phyloP scores from a whole-genome alignment of 495 filamentous ascomycete species.

The Cercophora samala region DNA sequence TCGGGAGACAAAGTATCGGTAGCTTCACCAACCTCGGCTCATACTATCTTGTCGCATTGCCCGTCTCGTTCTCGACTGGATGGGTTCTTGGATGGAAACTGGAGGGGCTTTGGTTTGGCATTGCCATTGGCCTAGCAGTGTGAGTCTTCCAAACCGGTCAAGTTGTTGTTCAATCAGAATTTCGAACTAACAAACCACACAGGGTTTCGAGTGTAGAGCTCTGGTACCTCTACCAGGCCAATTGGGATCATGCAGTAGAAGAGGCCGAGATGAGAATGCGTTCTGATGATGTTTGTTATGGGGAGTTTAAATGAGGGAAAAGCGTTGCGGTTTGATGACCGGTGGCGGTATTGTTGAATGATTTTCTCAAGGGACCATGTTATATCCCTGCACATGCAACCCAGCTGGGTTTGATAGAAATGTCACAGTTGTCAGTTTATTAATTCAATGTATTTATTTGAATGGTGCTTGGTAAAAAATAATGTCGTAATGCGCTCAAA shows the following conservation, averaged over 20 bases:
- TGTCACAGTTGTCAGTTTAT: no score
- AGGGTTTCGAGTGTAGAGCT: constrained; percentile 31
- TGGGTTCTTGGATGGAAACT: constrained; percentile 68
- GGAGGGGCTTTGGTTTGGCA: constrained; percentile 69
- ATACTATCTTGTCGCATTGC: constrained; percentile 78
- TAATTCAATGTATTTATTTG: no score
- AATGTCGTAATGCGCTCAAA: no score
- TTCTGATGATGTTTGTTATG: constrained; percentile 25
- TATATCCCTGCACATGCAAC: no score
- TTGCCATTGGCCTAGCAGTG: constrained; percentile 59
- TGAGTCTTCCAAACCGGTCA: constrained; percentile 15
- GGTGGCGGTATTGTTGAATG: no score
- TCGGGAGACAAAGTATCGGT: constrained; percentile 73
- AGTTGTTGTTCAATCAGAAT: neutral
- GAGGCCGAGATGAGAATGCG: constrained; percentile 30
- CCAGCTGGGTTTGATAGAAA: no score
- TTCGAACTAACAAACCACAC: neutral
- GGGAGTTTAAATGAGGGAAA: constrained; percentile 21
- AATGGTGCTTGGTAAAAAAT: no score
- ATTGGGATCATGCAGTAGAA: constrained; percentile 33
- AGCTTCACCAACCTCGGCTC: constrained; percentile 72
- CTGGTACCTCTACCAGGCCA: constrained; percentile 28
- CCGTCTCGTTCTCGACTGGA: constrained; percentile 65
- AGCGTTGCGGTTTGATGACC: neutral
- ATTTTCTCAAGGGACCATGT: no score